Evolutionary conservation across 192 early-diverging fungal species (phyloP).

Genomic region (Blastocladiella britannica): DNA sequence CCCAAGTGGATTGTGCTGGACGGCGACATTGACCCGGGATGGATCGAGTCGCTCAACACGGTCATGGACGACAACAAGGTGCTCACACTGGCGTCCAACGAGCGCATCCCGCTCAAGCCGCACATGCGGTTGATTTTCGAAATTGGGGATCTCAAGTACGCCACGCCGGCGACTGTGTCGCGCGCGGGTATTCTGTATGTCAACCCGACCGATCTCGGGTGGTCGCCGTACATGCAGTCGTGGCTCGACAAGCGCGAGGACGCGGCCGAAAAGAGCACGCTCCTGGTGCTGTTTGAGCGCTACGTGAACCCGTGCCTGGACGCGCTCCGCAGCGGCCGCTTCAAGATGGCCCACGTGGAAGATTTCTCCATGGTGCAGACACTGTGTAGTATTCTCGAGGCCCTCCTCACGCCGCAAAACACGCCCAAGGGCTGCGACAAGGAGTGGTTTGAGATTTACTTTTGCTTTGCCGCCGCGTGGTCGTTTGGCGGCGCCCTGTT

Average conservation of each 20-base stretch:
- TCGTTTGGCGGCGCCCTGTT: slow-evolving; percentile 89
- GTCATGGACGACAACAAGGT: slow-evolving; percentile 96
- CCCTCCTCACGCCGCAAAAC: slow-evolving; percentile 32
- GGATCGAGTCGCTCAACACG: slow-evolving; percentile 96
- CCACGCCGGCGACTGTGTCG: slow-evolving; percentile 91
- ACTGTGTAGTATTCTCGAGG: slow-evolving; percentile 46
- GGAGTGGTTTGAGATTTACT: slow-evolving; percentile 49
- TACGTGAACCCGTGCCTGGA: slow-evolving; percentile 49
- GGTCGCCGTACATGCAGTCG: slow-evolving; percentile 59
- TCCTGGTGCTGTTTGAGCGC: slow-evolving; percentile 4
- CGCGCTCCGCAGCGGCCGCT: slow-evolving; percentile 45
- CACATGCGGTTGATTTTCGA: slow-evolving; percentile 99
- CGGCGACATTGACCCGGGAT: slow-evolving; percentile 98
- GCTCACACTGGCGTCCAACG: slow-evolving; percentile 95
- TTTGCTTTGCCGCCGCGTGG: slow-evolving; percentile 41
- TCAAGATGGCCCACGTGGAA: slow-evolving; percentile 48
- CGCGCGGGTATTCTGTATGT: slow-evolving; percentile 99
- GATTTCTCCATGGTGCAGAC: slow-evolving; percentile 69
- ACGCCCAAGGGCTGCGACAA: slow-evolving; percentile 48
- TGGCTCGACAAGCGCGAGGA: slow-evolving; percentile 51
- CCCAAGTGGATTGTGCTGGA: slow-evolving; percentile 98
- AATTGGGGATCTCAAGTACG: slow-evolving; percentile 89
- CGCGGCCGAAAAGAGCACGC: slow-evolving; percentile 50
- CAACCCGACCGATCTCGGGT: slow-evolving; percentile 52
- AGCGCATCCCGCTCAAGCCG: slow-evolving; percentile 76